Evolutionary conservation across 768 basidiomycete species (phyloP), one percentile per base, ranked within the genome.

Genomic region (Pulveroboletus sp.): DNA sequence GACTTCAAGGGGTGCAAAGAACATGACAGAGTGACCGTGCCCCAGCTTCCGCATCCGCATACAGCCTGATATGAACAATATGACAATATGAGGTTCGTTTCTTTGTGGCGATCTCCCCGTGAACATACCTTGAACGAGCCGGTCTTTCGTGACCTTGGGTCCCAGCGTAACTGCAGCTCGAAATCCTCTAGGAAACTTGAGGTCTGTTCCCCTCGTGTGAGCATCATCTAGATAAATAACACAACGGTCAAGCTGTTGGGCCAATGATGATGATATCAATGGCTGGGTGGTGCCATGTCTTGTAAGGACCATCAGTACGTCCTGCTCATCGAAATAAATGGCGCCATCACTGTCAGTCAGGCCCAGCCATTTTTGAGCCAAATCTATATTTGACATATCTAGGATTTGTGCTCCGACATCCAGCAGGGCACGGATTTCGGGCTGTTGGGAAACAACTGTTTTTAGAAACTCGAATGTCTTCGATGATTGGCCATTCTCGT

Each of bases 371-470:
- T 6, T 21, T 29, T 34, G 17, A 5, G 67, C 74, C 1, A 80
- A 36, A 14, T 73, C 60, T 1, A 52, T 33, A 50, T 76, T 80
- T 13, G 65, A 62, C 40, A 77, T 54, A 31, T 80, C 77, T 16
- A 81, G 61, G 61, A 81, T 74, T 51, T 81, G 79, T 0, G 79
- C 80, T 1, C 79, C 80, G 19, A 81, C 77, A 42, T 80, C 79
- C 12, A 80, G 58, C 5, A 80, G 55, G 10, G 79, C 76, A 9
- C 66, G 66, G 13, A 79, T 65, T n/a, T 64, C 55, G 5, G 72
- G 72, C 0, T 43, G 39, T 35, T 73, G 66, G 2, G 49, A 12
- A 4, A 66, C 61, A 8, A 80, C 13, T n/a, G 60, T 49, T 6
- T 52, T 23, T n/a, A 75, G 47, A 41, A 74, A 60, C n/a, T 67